A percentile compares a stretch with the other conserved stretches of the same genome.
phyloP scores from a whole-genome alignment of 2,329 filamentous ascomycete species.

The Microsporum canis region DNA sequence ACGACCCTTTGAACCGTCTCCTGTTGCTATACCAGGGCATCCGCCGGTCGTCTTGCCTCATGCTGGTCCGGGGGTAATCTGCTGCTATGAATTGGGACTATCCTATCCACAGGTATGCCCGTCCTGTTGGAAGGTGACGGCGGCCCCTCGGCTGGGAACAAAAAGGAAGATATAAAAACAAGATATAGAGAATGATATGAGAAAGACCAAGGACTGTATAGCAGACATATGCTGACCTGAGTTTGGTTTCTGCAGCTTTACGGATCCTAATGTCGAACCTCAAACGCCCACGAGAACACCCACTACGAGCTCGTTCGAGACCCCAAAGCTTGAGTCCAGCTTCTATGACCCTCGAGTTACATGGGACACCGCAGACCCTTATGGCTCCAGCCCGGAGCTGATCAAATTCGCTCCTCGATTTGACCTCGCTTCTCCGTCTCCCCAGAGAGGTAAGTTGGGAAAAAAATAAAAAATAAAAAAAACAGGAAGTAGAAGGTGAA shows the following conservation, averaged over 20 bases:
- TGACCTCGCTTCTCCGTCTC: conserved; percentile 25
- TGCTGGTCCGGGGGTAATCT: conserved; percentile 27
- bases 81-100: conserved; percentile 40
- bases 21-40: conserved; percentile 20
- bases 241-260: conserved; percentile 33
- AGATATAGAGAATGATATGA: too few species aligned
- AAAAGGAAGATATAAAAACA: too few species aligned
- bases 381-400: conserved; percentile 37
- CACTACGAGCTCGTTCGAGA: conserved; percentile 30
- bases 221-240: conserved; percentile 11
- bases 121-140: too few species aligned
- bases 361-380: conserved; percentile 38
- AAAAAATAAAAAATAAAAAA: too few species aligned
- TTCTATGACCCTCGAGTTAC: conserved; percentile 37
- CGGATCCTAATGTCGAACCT: conserved; percentile 36
- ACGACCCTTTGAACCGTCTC: background rate
- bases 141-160: background rate
- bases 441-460: background rate
- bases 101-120: conserved; percentile 36
- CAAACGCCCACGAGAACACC: conserved; percentile 38
- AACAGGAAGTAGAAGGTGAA: too few species aligned
- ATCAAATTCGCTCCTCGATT: conserved; percentile 31
- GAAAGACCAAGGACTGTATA: background rate
- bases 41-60: conserved; percentile 27
- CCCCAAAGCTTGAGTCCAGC: conserved; percentile 37